Evolutionary conservation across 805 yeast species (phyloP).

Genomic region (Candida michaelii): DNA sequence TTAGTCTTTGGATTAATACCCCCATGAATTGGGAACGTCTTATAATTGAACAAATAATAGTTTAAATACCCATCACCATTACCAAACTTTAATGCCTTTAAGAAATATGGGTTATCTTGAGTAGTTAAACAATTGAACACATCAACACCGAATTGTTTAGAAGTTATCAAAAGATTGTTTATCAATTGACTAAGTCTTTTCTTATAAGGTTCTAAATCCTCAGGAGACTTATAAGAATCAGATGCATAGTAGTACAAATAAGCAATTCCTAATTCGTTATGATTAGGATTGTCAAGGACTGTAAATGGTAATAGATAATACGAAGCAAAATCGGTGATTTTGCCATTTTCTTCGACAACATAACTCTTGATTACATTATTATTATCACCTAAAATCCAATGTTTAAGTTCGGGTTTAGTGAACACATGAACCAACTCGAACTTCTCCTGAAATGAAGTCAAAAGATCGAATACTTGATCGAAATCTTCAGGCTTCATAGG

Average conservation of each 20-base stretch:
- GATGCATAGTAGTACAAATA: slow-evolving; percentile 89
- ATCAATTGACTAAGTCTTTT: slow-evolving; percentile 62
- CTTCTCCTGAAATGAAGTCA: slow-evolving; percentile 60
- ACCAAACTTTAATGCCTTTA: slow-evolving; percentile 84
- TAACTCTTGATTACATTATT: slow-evolving; percentile 66
- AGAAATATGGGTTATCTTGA: slow-evolving; percentile 84
- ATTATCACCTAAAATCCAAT: slow-evolving; percentile 69
- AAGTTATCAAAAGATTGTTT: slow-evolving; percentile 72
- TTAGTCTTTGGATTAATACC: slow-evolving; percentile 64
- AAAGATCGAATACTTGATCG: slow-evolving; percentile 58
- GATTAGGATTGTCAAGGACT: slow-evolving; percentile 63
- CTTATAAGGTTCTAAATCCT: slow-evolving; percentile 45
- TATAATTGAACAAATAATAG: slow-evolving; percentile 89
- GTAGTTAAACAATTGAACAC: slow-evolving; percentile 92
- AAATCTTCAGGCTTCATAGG: slow-evolving; percentile 59
- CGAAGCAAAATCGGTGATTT: slow-evolving; percentile 84
- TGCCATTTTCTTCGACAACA: slow-evolving; percentile 69
- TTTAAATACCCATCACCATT: slow-evolving; percentile 91
- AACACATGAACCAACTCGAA: slow-evolving; percentile 76
- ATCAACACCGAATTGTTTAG: slow-evolving; percentile 70
- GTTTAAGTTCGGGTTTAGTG: slow-evolving; percentile 64
- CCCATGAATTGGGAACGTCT: slow-evolving; percentile 75
- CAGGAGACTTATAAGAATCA: slow-evolving; percentile 38
- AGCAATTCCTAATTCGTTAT: slow-evolving; percentile 76
- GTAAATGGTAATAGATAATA: slow-evolving; percentile 88